Conservation (phyloP, 305 asterid genomes). For the Solanum hybrid region DNA sequence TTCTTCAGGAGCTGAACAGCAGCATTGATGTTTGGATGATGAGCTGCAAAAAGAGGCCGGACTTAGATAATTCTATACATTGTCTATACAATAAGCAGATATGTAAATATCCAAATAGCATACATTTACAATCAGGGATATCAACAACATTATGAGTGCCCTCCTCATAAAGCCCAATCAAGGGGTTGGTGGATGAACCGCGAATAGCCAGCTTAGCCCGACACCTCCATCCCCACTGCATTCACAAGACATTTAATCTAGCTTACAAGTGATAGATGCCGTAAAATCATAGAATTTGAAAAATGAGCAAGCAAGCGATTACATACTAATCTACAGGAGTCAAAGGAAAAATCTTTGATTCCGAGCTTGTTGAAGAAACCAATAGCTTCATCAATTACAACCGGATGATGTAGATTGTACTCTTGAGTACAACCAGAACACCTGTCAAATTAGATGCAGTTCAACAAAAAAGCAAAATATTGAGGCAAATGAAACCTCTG, state of each 20-base stretch:
- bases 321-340: conserved; percentile 68
- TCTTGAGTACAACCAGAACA: conserved; percentile 91
- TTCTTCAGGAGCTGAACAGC: conserved; percentile 63
- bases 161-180: conserved; percentile 81
- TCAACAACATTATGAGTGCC: conserved; percentile 78
- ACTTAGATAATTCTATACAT: not conserved
- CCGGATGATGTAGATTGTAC: conserved; percentile 66
- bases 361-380: conserved; percentile 50
- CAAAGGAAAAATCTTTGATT: conserved; percentile 56
- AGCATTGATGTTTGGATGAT: conserved; percentile 81
- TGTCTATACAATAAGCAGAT: not conserved
- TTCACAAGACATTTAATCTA: not conserved
- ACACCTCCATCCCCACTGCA: conserved; percentile 96
- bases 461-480: not conserved
- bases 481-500: not conserved
- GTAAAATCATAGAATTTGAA: not conserved
- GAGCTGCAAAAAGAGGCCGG: conserved; percentile 43
- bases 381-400: conserved; percentile 47
- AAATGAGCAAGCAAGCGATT: not conserved
- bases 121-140: conserved; percentile 87
- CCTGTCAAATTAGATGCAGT: conserved; percentile 24
- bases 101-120: not conserved
- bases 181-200: conserved; percentile 53
- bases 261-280: not conserved
- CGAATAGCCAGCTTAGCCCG: conserved; percentile 91